These are phyloP conservation scores for Zymoseptoria crescenta DNA, from an alignment of 2,329 filamentous ascomycete species.

Conservation along the genomic window DNA sequence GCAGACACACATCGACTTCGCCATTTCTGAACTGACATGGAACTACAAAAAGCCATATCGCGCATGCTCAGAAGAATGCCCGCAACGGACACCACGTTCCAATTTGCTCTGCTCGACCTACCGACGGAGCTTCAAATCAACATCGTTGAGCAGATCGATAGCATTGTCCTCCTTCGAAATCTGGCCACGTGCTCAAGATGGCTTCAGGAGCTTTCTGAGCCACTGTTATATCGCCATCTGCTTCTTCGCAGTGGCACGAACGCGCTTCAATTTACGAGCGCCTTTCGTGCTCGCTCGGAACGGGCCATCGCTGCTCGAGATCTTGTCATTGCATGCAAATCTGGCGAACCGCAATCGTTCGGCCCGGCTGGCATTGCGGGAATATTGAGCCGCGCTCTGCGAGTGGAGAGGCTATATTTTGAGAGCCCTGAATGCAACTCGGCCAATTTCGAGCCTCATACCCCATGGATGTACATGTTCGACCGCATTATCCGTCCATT, in stretches of 20 bases:
- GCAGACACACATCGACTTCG: not conserved
- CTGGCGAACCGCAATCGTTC: slow-evolving; percentile 6
- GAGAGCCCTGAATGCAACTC: slow-evolving; percentile 18
- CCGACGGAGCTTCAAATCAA: slow-evolving; percentile 17
- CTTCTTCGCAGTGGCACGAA: slow-evolving; percentile 9
- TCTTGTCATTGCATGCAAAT: slow-evolving; percentile 12
- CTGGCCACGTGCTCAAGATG: slow-evolving; percentile 12
- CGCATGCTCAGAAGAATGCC: not conserved
- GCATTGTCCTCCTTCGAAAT: slow-evolving; percentile 6
- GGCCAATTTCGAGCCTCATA: slow-evolving; percentile 14
- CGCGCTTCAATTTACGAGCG: not conserved
- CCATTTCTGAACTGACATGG: not conserved
- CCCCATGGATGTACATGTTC: slow-evolving; percentile 11
- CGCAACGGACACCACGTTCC: not conserved
- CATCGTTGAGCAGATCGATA: slow-evolving; percentile 18
- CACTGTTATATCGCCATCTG: slow-evolving; percentile 12
- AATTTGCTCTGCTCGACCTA: slow-evolving; percentile 16
- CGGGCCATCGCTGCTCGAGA: slow-evolving; percentile 9
- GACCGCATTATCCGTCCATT: slow-evolving; percentile 11
- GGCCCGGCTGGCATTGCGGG: not conserved
- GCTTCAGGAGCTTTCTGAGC: slow-evolving; percentile 16
- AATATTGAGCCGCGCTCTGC: slow-evolving; percentile 5
- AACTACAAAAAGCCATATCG: not conserved
- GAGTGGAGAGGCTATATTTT: slow-evolving; percentile 13
- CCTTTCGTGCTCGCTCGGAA: slow-evolving; percentile 1